Percentiles rank a stretch among this genome's conserved stretches.
Conservation (phyloP, 2,329 filamentous ascomycete genomes). For the Nothopassalora personata region DNA sequence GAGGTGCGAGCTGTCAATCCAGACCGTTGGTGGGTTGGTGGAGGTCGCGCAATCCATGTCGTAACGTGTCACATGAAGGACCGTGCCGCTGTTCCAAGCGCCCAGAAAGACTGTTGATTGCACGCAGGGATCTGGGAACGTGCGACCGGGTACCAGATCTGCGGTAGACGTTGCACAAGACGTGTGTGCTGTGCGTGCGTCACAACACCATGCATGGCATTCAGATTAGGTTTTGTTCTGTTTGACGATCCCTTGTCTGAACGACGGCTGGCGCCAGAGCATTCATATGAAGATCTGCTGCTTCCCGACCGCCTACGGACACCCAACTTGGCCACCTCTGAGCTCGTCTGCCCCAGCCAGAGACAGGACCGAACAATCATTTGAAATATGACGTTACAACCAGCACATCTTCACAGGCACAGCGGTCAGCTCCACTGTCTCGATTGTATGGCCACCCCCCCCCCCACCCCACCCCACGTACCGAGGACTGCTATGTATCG, state of each 20-base stretch:
- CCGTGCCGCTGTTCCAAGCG: not conserved
- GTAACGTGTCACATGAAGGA: not conserved
- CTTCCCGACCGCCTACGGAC: too few relatives aligned
- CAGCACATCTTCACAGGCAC: not conserved
- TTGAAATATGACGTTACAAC: not conserved
- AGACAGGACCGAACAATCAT: not conserved
- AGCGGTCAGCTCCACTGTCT: not conserved
- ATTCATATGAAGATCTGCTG: not conserved
- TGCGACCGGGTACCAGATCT: not conserved
- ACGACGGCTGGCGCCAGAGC: not conserved
- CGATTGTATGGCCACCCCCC: not conserved
- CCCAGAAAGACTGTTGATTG: not conserved
- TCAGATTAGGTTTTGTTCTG: not conserved
- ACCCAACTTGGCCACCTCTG: not conserved
- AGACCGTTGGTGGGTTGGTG: not conserved
- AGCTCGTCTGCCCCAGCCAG: not conserved
- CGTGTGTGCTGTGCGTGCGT: too few relatives aligned
- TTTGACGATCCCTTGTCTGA: not conserved
- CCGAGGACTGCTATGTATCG: not conserved
- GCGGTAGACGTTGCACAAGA: not conserved
- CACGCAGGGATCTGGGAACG: not conserved
- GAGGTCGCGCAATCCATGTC: not conserved
- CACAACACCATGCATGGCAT: not conserved
- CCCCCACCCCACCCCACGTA: not conserved
- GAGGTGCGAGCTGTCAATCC: not conserved